Evolutionary conservation across 495 filamentous ascomycete species (phyloP).

Genomic region (Baudoinia panamericana): DNA sequence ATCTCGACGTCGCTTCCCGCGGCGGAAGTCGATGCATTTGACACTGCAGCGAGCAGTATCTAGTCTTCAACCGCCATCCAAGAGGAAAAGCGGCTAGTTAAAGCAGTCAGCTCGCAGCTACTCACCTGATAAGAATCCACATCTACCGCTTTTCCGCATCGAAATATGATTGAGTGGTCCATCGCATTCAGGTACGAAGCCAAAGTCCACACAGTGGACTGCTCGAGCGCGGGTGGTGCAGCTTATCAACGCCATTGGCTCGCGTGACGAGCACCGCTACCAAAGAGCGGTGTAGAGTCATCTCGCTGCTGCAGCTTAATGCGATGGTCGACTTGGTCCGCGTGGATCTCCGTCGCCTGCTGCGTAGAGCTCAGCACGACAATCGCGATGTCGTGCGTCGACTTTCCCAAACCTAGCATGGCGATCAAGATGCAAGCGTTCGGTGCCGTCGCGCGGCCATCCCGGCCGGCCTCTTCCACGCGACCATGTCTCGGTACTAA

Average conservation of each 20-base stretch:
- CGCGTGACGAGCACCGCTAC: neutral
- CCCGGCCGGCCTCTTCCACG: too few species aligned
- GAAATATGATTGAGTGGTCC: too few species aligned
- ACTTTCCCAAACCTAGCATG: neutral
- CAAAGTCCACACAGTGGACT: neutral
- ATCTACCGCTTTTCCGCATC: too few species aligned
- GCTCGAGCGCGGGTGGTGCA: neutral
- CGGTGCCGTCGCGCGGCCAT: too few species aligned
- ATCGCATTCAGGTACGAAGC: neutral
- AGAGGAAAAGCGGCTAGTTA: neutral
- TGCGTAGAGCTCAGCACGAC: too few species aligned
- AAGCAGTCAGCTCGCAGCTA: neutral
- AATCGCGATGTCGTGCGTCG: conserved; percentile 4
- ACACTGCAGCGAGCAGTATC: neutral
- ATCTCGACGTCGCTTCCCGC: conserved; percentile 7
- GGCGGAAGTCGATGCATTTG: neutral
- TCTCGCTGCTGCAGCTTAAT: neutral
- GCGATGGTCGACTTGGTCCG: neutral
- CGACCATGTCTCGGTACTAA: too few species aligned
- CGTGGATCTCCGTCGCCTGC: too few species aligned
- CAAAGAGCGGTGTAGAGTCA: conserved; percentile 8
- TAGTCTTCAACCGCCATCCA: neutral
- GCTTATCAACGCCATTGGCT: conserved; percentile 1
- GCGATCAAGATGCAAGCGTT: neutral
- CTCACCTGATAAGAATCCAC: too few species aligned